Evolutionary conservation across 2,329 filamentous ascomycete species (phyloP), one percentile per base, ranked within the genome.

Genomic region (Sporothrix humicola): DNA sequence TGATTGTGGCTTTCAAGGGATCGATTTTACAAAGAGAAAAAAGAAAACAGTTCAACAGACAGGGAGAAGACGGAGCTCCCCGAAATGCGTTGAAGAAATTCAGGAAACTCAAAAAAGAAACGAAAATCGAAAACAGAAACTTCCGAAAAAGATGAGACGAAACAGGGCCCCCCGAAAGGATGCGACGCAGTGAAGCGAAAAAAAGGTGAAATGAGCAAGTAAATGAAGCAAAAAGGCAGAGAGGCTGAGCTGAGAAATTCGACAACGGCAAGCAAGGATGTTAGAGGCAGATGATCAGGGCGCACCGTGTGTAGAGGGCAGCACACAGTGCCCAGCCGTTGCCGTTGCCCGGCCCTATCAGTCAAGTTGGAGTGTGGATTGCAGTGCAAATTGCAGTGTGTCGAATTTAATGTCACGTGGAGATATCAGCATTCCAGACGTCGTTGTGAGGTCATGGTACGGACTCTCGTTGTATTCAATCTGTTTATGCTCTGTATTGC

Each of bases 351-450:
- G n/a, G 37, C 20, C 23, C 63, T 63, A 46, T 63, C 20, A 68
- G 12, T 61, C 52, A 12, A 26, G 15, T 37, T 37, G 31, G 31
- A 37, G 31, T 37, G 4, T 6, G 31, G 31, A 37, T 37, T 37
- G 31, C 23, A 26, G 23, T 48, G 42, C 20, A 31, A 5, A 54
- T 20, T 9, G 52, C 31, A 17, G 26, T 42, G 42, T 50, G 3
- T 20, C 10, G 7, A 17, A 15, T 26, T 17, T 66, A 13, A 26
- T n/a, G 66, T 69, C 66, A 69, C 66, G 66, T 69, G 66, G 7
- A 37, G 48, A 52, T 69, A 37, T 10, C 66, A 69, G 48, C 66
- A 69, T 69, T 69, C 66, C 66, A 20, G 20, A 56, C 52, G 20
- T 9, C 52, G 8, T 10, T 17, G 8, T 23, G 20, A 23, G 20